Percentiles rank a stretch among this genome's conserved stretches.
These are phyloP conservation scores for Pulveroboletus sp. DNA, from an alignment of 768 basidiomycete species.

Conservation along the genomic window DNA sequence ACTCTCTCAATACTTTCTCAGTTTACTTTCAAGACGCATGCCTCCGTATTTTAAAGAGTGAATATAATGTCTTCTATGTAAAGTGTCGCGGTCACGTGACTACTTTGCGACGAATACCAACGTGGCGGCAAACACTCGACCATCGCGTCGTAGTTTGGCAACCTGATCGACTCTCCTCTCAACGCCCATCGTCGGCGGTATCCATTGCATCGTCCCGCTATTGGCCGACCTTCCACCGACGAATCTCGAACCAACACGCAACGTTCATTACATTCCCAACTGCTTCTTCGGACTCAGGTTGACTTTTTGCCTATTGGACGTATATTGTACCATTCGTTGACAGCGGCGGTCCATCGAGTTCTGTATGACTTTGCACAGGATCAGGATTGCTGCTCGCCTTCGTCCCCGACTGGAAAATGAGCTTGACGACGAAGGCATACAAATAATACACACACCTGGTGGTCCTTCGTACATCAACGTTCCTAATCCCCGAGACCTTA, in stretches of 20 bases:
- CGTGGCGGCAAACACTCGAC: conserved; percentile 1
- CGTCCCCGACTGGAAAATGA: conserved; percentile 62
- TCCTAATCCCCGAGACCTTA: conserved; percentile 62
- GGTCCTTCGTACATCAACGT: conserved; percentile 53
- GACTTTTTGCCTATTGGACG: neutral
- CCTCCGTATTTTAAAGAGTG: too few relatives aligned
- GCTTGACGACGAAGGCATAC: conserved; percentile 55
- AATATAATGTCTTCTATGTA: too few relatives aligned
- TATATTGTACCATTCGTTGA: neutral
- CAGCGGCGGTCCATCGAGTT: neutral
- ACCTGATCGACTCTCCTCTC: neutral
- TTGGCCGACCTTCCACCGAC: neutral
- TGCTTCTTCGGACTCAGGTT: too few relatives aligned
- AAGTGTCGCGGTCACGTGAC: too few relatives aligned
- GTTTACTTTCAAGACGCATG: too few relatives aligned
- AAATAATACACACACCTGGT: conserved; percentile 42
- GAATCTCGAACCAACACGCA: neutral
- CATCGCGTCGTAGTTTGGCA: neutral
- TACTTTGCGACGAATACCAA: too few relatives aligned
- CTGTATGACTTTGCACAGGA: conserved; percentile 38
- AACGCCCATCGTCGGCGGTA: too few relatives aligned
- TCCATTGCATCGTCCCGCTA: neutral
- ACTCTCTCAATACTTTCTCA: too few relatives aligned
- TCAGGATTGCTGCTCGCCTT: conserved; percentile 69
- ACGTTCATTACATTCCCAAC: neutral